Percentiles rank a stretch among this genome's conserved stretches.
Evolutionary conservation across 257 asterid genomes (phyloP).

Genomic region (Solanum bukasovii): DNA sequence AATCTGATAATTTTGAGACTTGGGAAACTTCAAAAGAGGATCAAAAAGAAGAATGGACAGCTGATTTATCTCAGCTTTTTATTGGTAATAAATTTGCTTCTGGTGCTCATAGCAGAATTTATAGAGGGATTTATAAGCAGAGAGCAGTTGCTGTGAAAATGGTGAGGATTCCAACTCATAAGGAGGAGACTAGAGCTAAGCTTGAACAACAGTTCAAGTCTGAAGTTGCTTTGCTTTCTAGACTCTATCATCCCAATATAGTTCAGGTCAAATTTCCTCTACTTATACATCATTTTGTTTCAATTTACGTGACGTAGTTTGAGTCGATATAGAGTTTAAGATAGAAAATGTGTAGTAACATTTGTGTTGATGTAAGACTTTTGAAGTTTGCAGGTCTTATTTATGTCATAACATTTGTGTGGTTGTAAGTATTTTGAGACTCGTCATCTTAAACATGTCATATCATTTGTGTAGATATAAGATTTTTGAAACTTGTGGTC

Average conservation of each 20-base stretch:
- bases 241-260: conserved; percentile 34
- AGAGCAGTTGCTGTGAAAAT: conserved; percentile 40
- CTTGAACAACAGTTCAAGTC: conserved; percentile 38
- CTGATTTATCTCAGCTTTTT: conserved; percentile 38
- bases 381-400: neutral
- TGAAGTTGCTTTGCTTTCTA: conserved; percentile 36
- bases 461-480: neutral
- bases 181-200: conserved; percentile 29
- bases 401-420: neutral
- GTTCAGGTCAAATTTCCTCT: conserved; percentile 16
- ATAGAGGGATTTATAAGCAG: conserved; percentile 36
- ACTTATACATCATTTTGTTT: neutral
- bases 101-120: conserved; percentile 37
- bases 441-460: neutral
- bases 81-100: conserved; percentile 38
- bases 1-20: conserved; percentile 74
- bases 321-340: neutral
- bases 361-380: neutral
- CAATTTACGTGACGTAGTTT: neutral
- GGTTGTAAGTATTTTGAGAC: neutral
- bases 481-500: neutral
- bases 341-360: neutral
- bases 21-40: conserved; percentile 75
- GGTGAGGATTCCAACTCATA: conserved; percentile 36
- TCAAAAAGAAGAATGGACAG: conserved; percentile 30